These are phyloP conservation scores for Tetracladium maxilliforme DNA, from an alignment of 2,329 filamentous ascomycete species.

Conservation along the genomic window DNA sequence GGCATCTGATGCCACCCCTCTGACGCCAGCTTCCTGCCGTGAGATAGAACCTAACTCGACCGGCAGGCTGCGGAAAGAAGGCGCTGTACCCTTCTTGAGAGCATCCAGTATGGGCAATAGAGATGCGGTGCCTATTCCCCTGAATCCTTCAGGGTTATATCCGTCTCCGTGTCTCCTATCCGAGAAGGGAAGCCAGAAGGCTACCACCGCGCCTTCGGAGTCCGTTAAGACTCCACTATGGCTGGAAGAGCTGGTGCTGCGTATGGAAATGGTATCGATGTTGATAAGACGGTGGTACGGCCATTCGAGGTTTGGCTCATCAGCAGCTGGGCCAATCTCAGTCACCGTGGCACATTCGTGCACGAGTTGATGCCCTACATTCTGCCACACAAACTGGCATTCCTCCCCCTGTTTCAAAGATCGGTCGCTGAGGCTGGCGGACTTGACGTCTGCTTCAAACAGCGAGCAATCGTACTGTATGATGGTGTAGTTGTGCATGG, in stretches of 20 bases:
- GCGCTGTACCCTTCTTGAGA: slow-evolving; percentile 66
- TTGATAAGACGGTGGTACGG: slow-evolving; percentile 92
- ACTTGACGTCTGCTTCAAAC: slow-evolving; percentile 87
- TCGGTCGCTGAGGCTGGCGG: slow-evolving; percentile 66
- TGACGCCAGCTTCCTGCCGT: slow-evolving; percentile 92
- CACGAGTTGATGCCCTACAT: slow-evolving; percentile 85
- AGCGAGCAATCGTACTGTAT: slow-evolving; percentile 87
- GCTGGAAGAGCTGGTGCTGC: slow-evolving; percentile 83
- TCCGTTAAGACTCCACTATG: slow-evolving; percentile 86
- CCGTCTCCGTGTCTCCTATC: slow-evolving; percentile 61
- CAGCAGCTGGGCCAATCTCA: slow-evolving; percentile 92
- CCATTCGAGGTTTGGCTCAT: slow-evolving; percentile 82
- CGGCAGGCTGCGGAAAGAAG: slow-evolving; percentile 77
- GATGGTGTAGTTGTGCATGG: slow-evolving; percentile 91
- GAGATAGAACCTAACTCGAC: slow-evolving; percentile 91
- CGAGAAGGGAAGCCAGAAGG: slow-evolving; percentile 95
- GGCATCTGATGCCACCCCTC: slow-evolving; percentile 84
- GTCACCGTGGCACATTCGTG: slow-evolving; percentile 91
- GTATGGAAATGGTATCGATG: slow-evolving; percentile 91
- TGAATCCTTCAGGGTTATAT: slow-evolving; percentile 94
- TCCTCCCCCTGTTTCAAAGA: slow-evolving; percentile 85
- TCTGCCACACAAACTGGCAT: slow-evolving; percentile 96
- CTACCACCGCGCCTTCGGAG: slow-evolving; percentile 83
- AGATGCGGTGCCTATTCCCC: slow-evolving; percentile 79
- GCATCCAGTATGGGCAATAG: slow-evolving; percentile 78